A percentile compares a stretch with the other conserved stretches of the same genome.
phyloP scores from a whole-genome alignment of 345 rosid genomes.

The Bruguiera sexangula region DNA sequence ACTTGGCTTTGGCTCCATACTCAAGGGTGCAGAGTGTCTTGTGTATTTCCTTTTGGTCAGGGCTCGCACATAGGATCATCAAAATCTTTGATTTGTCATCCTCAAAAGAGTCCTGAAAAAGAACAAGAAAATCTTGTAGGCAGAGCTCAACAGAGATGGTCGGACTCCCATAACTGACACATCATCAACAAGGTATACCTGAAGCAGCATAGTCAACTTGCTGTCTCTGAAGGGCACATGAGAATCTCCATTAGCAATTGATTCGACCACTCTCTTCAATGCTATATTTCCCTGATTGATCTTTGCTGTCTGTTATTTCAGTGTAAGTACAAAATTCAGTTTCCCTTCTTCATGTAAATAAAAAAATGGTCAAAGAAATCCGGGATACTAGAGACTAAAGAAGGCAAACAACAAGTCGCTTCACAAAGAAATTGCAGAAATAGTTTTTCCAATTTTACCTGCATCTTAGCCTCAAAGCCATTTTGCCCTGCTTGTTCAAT shows the following conservation, averaged over 20 bases:
- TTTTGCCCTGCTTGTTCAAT: slow-evolving; percentile 95
- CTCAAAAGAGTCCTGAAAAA: slow-evolving; percentile 87
- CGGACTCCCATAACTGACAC: slow-evolving; percentile 2
- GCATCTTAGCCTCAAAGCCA: slow-evolving; percentile 96
- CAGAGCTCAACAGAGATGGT: not conserved
- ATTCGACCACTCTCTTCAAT: slow-evolving; percentile 91
- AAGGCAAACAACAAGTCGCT: too few species aligned
- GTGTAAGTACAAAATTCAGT: slow-evolving; percentile 15
- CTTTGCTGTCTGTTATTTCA: slow-evolving; percentile 73
- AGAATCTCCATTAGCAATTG: slow-evolving; percentile 97
- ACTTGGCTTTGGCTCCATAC: slow-evolving; percentile 97
- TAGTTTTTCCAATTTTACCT: slow-evolving; percentile 40
- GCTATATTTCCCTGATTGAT: slow-evolving; percentile 97
- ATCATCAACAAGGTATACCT: slow-evolving; percentile 39
- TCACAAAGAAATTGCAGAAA: not conserved
- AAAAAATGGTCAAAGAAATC: not conserved
- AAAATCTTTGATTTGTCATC: slow-evolving; percentile 91
- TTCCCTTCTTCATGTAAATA: not conserved
- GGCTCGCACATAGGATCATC: slow-evolving; percentile 95
- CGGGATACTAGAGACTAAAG: too few species aligned
- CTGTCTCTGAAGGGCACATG: slow-evolving; percentile 99
- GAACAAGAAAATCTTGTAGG: not conserved
- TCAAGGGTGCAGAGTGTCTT: slow-evolving; percentile 96
- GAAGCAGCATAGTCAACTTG: slow-evolving; percentile 91
- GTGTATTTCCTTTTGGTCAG: slow-evolving; percentile 90